Evolutionary conservation across 1,284 basidiomycete genomes (phyloP).

Genomic region (Kalmanozyma brasiliensis): DNA sequence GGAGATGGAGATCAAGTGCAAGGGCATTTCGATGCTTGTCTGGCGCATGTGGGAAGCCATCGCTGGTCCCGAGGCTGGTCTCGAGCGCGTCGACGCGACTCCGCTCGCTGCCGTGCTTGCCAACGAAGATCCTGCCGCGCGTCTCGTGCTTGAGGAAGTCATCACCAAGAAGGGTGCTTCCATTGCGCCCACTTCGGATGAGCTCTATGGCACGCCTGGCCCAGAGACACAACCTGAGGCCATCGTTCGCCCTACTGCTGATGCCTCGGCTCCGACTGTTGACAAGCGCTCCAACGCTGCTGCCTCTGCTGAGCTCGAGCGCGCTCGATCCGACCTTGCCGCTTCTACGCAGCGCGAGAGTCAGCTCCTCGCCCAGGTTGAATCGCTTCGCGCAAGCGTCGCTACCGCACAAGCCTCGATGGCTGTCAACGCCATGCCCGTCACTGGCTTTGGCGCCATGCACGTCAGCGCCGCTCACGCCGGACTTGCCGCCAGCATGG

Average conservation of each 20-base stretch:
- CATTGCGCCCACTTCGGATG: constrained; percentile 58
- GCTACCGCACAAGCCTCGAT: constrained; percentile 16
- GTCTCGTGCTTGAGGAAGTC: constrained; percentile 51
- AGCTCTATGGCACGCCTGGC: constrained; percentile 29
- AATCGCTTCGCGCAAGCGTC: constrained; percentile 26
- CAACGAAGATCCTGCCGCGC: constrained; percentile 45
- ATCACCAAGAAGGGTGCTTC: constrained; percentile 54
- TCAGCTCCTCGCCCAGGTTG: constrained; percentile 21
- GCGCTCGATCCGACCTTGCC: constrained; percentile 32
- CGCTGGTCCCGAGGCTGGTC: constrained; percentile 42
- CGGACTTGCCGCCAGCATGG: constrained; percentile 6
- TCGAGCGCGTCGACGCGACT: constrained; percentile 33
- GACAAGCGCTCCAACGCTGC: constrained; percentile 3
- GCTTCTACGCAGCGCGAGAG: constrained; percentile 33
- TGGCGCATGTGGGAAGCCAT: constrained; percentile 62
- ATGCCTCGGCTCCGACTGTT: neutral
- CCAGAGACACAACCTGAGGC: constrained; percentile 10
- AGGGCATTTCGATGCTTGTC: constrained; percentile 58
- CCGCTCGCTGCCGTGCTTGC: constrained; percentile 37
- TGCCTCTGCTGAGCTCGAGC: constrained; percentile 37
- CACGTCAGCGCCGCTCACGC: constrained; percentile 10
- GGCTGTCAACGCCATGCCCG: constrained; percentile 8
- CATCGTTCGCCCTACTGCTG: constrained; percentile 1
- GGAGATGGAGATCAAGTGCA: constrained; percentile 81
- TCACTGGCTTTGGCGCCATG: constrained; percentile 13